phyloP scores from a whole-genome alignment of 2,329 filamentous ascomycete genomes.

The Amesomyces nigricolor region DNA sequence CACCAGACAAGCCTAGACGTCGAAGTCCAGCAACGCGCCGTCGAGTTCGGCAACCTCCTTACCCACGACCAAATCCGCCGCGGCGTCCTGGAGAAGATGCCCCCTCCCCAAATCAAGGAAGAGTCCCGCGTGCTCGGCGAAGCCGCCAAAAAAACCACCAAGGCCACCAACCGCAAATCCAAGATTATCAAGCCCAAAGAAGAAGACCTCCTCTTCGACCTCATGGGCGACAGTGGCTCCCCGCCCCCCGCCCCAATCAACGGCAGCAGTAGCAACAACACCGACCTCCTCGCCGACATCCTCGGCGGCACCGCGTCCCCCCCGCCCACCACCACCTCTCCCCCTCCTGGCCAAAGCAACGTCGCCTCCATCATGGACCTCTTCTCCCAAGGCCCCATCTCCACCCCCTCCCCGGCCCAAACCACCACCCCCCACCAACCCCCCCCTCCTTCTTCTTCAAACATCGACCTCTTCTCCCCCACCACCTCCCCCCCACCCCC shows the following conservation, averaged over 20 bases:
- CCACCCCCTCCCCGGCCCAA: conserved; percentile 62
- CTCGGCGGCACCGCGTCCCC: conserved; percentile 65
- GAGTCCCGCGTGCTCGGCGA: conserved; percentile 87
- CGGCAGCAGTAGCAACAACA: conserved; percentile 59
- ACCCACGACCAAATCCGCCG: conserved; percentile 77
- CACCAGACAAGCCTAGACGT: conserved; percentile 86
- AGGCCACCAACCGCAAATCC: conserved; percentile 65
- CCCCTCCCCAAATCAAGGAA: conserved; percentile 91
- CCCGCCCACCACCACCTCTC: conserved; percentile 48
- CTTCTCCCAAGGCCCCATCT: conserved; percentile 61
- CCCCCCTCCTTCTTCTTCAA: conserved; percentile 37
- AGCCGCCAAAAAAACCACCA: conserved; percentile 57
- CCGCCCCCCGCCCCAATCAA: conserved; percentile 52
- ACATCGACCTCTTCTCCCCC: conserved; percentile 47
- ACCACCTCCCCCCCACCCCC: conserved; percentile 44
- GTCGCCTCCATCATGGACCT: conserved; percentile 83
- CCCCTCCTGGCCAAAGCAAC: conserved; percentile 51
- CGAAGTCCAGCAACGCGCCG: conserved; percentile 91
- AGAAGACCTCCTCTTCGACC: conserved; percentile 83
- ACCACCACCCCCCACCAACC: conserved; percentile 44
- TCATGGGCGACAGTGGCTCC: conserved; percentile 74
- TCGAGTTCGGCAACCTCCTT: conserved; percentile 95
- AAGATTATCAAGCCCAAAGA: conserved; percentile 79
- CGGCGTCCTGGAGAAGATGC: conserved; percentile 96
- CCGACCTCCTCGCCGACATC: conserved; percentile 87